Percentiles rank a stretch among this genome's conserved stretches.
phyloP scores from a whole-genome alignment of 148 eudicot genomes.

The Pharnaceum exiguum region DNA sequence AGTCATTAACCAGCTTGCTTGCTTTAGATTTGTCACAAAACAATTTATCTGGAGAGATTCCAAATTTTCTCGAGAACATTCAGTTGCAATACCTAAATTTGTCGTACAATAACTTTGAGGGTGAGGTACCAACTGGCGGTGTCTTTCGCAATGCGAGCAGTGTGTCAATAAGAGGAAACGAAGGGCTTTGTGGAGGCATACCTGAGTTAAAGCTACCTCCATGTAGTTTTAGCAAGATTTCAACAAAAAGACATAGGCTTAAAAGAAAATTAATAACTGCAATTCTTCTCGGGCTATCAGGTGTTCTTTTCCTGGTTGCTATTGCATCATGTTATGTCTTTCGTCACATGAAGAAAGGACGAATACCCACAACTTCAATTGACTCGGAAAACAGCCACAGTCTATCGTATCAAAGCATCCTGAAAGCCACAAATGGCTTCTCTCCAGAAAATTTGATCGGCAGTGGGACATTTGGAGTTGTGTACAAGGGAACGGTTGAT shows the following conservation, averaged over 20 bases:
- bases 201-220: slow-evolving; percentile 19
- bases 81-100: slow-evolving; percentile 10
- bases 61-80: slow-evolving; percentile 10
- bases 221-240: background rate
- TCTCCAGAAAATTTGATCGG: slow-evolving; percentile 18
- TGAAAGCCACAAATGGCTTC: slow-evolving; percentile 25
- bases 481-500: slow-evolving; percentile 21
- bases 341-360: background rate
- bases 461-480: slow-evolving; percentile 17
- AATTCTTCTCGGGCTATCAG: background rate
- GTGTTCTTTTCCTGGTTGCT: background rate
- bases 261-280: background rate
- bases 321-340: background rate
- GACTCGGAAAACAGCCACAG: background rate
- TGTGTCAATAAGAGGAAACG: slow-evolving; percentile 23
- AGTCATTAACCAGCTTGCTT: slow-evolving; percentile 9
- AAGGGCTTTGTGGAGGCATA: slow-evolving; percentile 33
- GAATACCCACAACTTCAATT: background rate
- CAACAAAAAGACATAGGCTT: background rate
- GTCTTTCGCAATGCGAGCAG: slow-evolving; percentile 25
- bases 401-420: slow-evolving; percentile 15
- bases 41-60: slow-evolving; percentile 33
- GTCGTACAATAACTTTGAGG: slow-evolving; percentile 29
- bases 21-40: slow-evolving; percentile 27
- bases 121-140: slow-evolving; percentile 27